Evolutionary conservation across 257 asterid species (phyloP).

Genomic region (Salvia hispanica): DNA sequence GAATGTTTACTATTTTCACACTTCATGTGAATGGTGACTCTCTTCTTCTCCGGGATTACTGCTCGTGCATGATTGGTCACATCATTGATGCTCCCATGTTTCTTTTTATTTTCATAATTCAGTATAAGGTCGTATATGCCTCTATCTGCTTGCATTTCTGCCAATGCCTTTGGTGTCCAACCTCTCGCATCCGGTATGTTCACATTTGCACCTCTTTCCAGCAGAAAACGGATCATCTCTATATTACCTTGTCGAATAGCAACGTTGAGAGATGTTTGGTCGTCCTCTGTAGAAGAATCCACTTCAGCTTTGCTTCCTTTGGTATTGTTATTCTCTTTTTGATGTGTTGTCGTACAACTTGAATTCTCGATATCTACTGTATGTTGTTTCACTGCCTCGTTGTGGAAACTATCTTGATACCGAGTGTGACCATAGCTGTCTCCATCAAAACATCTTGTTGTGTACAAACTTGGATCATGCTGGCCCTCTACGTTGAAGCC

Average conservation of each 20-base stretch:
- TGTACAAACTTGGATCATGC: conserved; percentile 42
- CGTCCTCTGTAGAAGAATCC: conserved; percentile 42
- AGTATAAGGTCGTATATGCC: conserved; percentile 44
- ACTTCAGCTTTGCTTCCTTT: conserved; percentile 33
- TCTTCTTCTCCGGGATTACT: conserved; percentile 43
- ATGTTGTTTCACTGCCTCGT: conserved; percentile 25
- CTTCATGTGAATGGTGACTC: conserved; percentile 76
- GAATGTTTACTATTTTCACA: conserved; percentile 31
- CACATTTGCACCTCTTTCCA: conserved; percentile 49
- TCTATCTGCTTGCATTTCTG: conserved; percentile 45
- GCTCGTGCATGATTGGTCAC: conserved; percentile 30
- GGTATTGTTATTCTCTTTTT: conserved; percentile 26
- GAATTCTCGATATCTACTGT: conserved; percentile 30
- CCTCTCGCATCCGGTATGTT: conserved; percentile 48
- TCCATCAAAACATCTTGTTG: conserved; percentile 33
- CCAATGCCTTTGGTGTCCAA: conserved; percentile 47
- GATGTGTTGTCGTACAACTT: conserved; percentile 30
- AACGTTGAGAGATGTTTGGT: conserved; percentile 47
- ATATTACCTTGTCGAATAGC: conserved; percentile 54
- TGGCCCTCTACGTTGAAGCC: conserved; percentile 47
- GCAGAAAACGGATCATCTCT: conserved; percentile 48
- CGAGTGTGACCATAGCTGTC: not conserved
- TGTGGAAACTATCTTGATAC: conserved; percentile 20
- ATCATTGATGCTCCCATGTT: conserved; percentile 29
- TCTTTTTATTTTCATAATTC: conserved; percentile 38